These are phyloP conservation scores for Betula pendula DNA, from an alignment of 306 rosid genomes.

Conservation along the genomic window DNA sequence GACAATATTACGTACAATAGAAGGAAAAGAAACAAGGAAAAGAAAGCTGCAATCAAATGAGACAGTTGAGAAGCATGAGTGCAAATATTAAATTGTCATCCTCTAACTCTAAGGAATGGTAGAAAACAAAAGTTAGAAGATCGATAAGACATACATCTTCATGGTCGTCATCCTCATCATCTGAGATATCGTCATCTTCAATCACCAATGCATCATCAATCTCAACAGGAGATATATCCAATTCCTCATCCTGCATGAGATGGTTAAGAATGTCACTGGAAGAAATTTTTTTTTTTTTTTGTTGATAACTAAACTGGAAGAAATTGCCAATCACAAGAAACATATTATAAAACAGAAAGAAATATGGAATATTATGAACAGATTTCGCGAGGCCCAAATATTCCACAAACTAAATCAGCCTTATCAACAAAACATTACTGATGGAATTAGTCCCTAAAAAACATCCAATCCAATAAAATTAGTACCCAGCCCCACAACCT, in stretches of 20 bases:
- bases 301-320: background rate
- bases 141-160: conserved; percentile 68
- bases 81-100: background rate
- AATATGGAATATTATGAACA: background rate
- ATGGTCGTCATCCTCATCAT: conserved; percentile 95
- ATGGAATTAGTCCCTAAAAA: background rate
- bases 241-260: conserved; percentile 74
- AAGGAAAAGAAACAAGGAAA: background rate
- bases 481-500: background rate
- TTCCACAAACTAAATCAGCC: background rate
- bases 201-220: conserved; percentile 93
- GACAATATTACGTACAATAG: background rate
- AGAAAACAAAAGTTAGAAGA: background rate
- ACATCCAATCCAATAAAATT: background rate
- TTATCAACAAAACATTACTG: background rate
- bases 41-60: background rate
- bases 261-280: background rate
- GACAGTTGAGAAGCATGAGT: background rate
- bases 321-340: background rate
- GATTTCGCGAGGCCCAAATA: background rate
- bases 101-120: background rate
- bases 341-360: background rate
- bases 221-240: conserved; percentile 86
- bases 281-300: background rate
- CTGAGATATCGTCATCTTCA: conserved; percentile 97